Evolutionary conservation across 129 eudicot species (phyloP), one percentile per base, ranked within the genome.

Genomic region (Artemisia tridentata): DNA sequence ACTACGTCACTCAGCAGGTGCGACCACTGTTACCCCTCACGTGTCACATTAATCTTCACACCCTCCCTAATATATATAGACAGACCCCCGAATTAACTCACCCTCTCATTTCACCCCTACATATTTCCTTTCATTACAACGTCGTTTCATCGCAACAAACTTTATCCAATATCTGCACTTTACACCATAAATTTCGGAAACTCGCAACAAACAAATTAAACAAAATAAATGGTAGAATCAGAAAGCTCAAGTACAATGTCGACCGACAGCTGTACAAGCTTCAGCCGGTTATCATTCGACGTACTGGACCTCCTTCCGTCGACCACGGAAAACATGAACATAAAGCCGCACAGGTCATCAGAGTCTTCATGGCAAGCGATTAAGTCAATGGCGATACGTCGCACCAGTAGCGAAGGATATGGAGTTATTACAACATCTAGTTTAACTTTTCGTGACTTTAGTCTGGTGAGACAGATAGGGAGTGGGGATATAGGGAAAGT

Each of bases 401-500:
- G 77, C 38, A 72, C 27, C 11, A 67, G 76, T 23, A 64, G 55
- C 41, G 81, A 69, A 69, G 76, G 76, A 11, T 52, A 19, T 7
- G 64, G 76, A 2, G 77, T 3, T 8, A 54, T 3, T 11, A 5
- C 1, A 1, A 4, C 43, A 59, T 43, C 41, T 11, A 78, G 83
- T 62, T 84, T 89, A 3, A 75, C 69, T 51, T 85, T 89, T 81
- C 79, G 91, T 34, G 96, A 92, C 72, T 92, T 92, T 76, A 68
- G 86, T 48, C 77, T 92, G 0, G 86, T 88, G 12, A 88, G 95
- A 6, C 96, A 84, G 79, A 87, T 92, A 83, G 98, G 98, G 29
- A 80, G 90, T 65, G 98, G 98, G 3, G 98, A 92, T 55, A 89
- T 92, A 64, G 93, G 98, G 4, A 83, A 84, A 34, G 98, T 92